A percentile compares a stretch with the other conserved stretches of the same genome.
Evolutionary conservation across 176 grass and related monocot species (phyloP).

Genomic region (Panicum miliaceum): DNA sequence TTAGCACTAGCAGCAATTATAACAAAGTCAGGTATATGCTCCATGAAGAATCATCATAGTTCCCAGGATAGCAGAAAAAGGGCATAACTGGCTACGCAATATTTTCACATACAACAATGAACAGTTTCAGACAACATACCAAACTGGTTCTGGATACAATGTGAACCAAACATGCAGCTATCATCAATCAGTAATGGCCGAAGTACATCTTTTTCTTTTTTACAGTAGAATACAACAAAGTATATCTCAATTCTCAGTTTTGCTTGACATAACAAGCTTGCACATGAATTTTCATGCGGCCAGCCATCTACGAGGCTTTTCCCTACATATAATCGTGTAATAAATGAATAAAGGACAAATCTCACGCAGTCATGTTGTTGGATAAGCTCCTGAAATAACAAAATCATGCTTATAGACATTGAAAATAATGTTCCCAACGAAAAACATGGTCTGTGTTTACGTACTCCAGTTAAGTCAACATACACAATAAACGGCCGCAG

Average conservation of each 20-base stretch:
- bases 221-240: background rate
- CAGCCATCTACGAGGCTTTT: background rate
- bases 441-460: background rate
- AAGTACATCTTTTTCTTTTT: background rate
- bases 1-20: constrained; percentile 12
- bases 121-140: background rate
- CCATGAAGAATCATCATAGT: background rate
- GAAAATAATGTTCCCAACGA: background rate
- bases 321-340: background rate
- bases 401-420: background rate
- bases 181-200: background rate
- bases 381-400: background rate
- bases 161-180: background rate
- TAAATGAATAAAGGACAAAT: background rate
- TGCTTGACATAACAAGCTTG: background rate
- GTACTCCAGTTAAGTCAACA: background rate
- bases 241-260: background rate
- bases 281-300: background rate
- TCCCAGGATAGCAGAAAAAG: background rate
- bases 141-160: background rate
- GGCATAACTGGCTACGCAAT: background rate
- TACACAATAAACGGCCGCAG: background rate
- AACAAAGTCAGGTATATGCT: background rate
- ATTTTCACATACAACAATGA: background rate
- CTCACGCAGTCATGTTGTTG: background rate